Conservation (phyloP, 2,329 filamentous ascomycete species). For the Fusarium dlaminii region DNA sequence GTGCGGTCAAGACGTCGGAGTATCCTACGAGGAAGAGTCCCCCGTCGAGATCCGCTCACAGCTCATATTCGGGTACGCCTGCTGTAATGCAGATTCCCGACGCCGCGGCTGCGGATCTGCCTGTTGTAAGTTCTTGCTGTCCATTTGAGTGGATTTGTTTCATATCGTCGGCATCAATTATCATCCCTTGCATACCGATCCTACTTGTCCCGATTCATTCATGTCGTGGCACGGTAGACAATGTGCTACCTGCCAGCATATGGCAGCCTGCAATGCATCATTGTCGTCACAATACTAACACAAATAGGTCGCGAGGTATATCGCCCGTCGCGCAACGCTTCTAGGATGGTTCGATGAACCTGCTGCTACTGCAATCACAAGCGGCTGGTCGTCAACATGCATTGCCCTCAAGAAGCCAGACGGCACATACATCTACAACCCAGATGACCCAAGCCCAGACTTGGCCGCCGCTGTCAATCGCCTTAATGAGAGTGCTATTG, state of each 20-base stretch:
- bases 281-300: constrained; percentile 1
- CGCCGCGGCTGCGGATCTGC: constrained; percentile 19
- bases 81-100: constrained; percentile 33
- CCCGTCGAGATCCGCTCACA: constrained; percentile 31
- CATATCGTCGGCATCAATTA: neutral
- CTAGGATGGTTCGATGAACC: constrained; percentile 43
- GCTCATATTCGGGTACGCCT: constrained; percentile 37
- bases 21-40: constrained; percentile 4
- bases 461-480: constrained; percentile 32
- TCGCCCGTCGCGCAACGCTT: constrained; percentile 40
- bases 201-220: neutral
- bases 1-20: neutral
- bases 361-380: constrained; percentile 27
- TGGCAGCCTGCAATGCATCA: neutral
- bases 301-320: constrained; percentile 38
- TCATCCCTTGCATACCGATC: neutral
- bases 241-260: neutral
- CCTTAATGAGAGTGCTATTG: constrained; percentile 32
- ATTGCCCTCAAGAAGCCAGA: constrained; percentile 38
- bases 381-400: constrained; percentile 40
- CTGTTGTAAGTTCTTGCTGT: constrained; percentile 25
- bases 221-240: neutral
- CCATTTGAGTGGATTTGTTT: neutral
- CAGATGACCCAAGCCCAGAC: constrained; percentile 37
- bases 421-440: constrained; percentile 31